Percentiles rank a stretch among this genome's conserved stretches.
Evolutionary conservation across 2,329 filamentous ascomycete species (phyloP).

Genomic region (Fusarium cicatricum): DNA sequence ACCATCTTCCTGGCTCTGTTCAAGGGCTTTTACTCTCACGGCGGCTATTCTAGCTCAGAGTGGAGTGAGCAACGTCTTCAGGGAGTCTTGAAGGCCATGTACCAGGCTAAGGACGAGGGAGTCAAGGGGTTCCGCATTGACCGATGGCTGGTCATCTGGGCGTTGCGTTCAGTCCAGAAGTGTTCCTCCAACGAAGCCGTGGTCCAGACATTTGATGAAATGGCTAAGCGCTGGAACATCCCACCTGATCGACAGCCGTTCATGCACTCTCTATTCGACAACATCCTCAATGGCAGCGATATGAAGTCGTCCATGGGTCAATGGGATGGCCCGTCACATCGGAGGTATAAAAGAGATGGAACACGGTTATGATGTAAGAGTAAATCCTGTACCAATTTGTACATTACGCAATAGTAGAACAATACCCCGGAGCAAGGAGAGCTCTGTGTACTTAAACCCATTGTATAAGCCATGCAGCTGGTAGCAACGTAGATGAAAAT

Average conservation of each 20-base stretch:
- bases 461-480: slow-evolving; percentile 1
- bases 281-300: slow-evolving; percentile 49
- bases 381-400: slow-evolving; percentile 38
- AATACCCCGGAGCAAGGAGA: slow-evolving; percentile 33
- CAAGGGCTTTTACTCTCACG: slow-evolving; percentile 81
- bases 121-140: slow-evolving; percentile 60
- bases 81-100: slow-evolving; percentile 71
- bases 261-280: slow-evolving; percentile 56
- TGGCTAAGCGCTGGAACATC: slow-evolving; percentile 59
- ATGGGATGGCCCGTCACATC: slow-evolving; percentile 36
- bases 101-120: slow-evolving; percentile 60
- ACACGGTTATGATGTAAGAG: slow-evolving; percentile 42
- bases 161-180: slow-evolving; percentile 69
- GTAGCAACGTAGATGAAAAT: not conserved
- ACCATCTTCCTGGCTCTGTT: slow-evolving; percentile 83
- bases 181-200: slow-evolving; percentile 63
- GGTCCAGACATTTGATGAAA: slow-evolving; percentile 61
- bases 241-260: slow-evolving; percentile 53
- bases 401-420: slow-evolving; percentile 31
- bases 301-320: slow-evolving; percentile 41
- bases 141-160: slow-evolving; percentile 68
- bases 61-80: slow-evolving; percentile 80
- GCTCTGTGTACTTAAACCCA: slow-evolving; percentile 21
- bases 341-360: slow-evolving; percentile 41
- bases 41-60: slow-evolving; percentile 66